Evolutionary conservation across 2,329 filamentous ascomycete genomes (phyloP), one percentile per base, ranked within the genome.

Genomic region (Ceratocystis papillata): DNA sequence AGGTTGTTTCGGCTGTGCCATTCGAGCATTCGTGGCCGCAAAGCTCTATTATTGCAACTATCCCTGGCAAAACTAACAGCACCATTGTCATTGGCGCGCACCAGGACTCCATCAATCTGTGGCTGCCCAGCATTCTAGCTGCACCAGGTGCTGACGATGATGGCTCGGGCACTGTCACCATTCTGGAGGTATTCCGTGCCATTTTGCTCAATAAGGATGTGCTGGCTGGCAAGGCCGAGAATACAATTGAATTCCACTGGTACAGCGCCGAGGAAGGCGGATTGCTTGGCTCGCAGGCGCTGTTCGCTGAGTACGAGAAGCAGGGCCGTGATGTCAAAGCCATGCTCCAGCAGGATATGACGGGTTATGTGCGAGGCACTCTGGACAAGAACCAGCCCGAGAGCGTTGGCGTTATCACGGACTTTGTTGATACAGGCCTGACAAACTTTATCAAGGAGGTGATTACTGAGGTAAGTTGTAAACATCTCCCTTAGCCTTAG

Each of bases 301-400:
- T 97, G 74, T 97, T 96, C 79, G 81, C 83, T 63, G 78, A 83
- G 6, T 97, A 97, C 73, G 86, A 89, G 76, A 84, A 86, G 74
- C 76, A 83, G 25, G 81, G 82, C 41, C 83, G 87, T 30, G 85
- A 93, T 70, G 82, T 97, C 75, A 95, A 93, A 78, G 93, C 93
- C 44, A 97, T 97, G 94, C 83, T 97, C 65, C 93, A 97, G 78
- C 93, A 97, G 77, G 93, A 97, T 76, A 97, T 97, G 93, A 96
- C 90, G 1, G 93, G 93, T 20, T 96, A 88, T 74, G 83, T 91
- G 4, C 85, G 92, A 74, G 87, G 86, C 72, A 96, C 91, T 0
- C 77, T 94, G 22, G 88, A 94, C 70, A 87, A 89, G 2, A 91
- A 91, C 67, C 81, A 89, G 75, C 82, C 85, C 4, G 93, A 96